Base-by-base conservation (phyloP, 2,329 filamentous ascomycete species). In the Botrytis byssoidea region DNA sequence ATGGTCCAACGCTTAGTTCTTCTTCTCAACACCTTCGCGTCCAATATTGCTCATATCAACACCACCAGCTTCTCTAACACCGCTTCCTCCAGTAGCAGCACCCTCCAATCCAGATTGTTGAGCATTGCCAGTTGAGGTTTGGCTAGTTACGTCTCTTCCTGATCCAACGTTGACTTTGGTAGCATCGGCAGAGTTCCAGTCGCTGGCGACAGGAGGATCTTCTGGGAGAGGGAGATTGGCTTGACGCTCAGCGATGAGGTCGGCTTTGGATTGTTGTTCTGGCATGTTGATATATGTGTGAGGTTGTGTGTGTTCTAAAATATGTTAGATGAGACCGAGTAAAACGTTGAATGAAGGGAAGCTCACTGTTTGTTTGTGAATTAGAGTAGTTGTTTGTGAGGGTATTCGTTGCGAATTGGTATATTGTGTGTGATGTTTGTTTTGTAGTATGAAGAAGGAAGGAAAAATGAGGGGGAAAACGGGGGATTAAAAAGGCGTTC, bases 221-320 rank as follows among this genome's bases (percentile, higher is more conserved):
- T 95, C 92, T 29, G 93, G 93, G 69, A 95, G 88, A 70, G 92
- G 92, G 46, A 97, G 90, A 83, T 94, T 93, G 82, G 90, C 84
- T 83, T 91, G 87, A 79, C 86, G 86, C 82, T 92, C 83, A 70
- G 90, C 88, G 80, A 95, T 91, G 82, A 91, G 85, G 72, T 91
- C 85, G 76, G 85, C 81, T 83, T 93, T 93, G 83, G 82, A 81
- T 75, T 80, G 72, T 73, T 79, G 74, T 72, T 82, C 79, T 83
- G 79, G 67, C 78, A 79, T 80, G 37, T 74, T 77, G 75, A n/a
- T 63, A 16, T 37, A 61, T 70, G 3, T 8, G 42, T 65, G 20
- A 14, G 16, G 16, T 32, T 61, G 37, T 46, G 22, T 32, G 37
- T 70, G 37, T 63, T 70, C 35, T 40, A n/a, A 37, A n/a, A 29